Evolutionary conservation across 352 stramenopile species (phyloP).

Genomic region (Pythium brachiatum): DNA sequence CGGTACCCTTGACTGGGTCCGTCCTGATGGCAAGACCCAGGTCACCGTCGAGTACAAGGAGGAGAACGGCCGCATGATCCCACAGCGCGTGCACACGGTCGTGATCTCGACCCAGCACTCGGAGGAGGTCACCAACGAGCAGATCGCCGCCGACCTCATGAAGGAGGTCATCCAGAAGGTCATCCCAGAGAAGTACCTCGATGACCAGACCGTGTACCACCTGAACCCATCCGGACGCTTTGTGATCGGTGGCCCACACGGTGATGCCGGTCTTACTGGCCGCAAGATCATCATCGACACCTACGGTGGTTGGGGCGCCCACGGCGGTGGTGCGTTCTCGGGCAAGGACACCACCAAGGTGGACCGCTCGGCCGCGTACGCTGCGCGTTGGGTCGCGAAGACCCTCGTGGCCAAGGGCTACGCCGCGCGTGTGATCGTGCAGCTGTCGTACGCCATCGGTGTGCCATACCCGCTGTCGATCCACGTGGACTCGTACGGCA

Average conservation of each 20-base stretch:
- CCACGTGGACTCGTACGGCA: conserved; percentile 98
- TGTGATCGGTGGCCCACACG: conserved; percentile 98
- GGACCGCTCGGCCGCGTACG: conserved; percentile 98
- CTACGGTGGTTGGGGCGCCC: conserved; percentile 98
- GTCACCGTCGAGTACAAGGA: conserved; percentile 98
- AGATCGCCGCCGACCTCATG: conserved; percentile 98
- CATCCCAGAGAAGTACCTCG: conserved; percentile 98
- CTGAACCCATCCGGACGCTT: conserved; percentile 99
- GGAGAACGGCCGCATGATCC: conserved; percentile 93
- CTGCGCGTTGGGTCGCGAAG: conserved; percentile 98
- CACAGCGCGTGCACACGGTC: conserved; percentile 97
- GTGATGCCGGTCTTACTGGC: conserved; percentile 97
- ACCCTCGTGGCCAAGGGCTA: conserved; percentile 95
- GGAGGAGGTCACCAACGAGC: conserved; percentile 98
- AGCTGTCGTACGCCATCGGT: conserved; percentile 99
- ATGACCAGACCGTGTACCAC: conserved; percentile 99
- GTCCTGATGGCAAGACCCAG: conserved; percentile 99
- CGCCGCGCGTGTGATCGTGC: conserved; percentile 93
- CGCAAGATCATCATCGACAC: conserved; percentile 99
- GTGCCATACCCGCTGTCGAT: conserved; percentile 97
- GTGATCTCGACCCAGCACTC: conserved; percentile 99
- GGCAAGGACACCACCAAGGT: conserved; percentile 99
- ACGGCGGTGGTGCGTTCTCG: conserved; percentile 98
- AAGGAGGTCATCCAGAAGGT: conserved; percentile 99
- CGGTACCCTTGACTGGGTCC: conserved; percentile 97